Percentiles rank a stretch among this genome's conserved stretches.
phyloP scores from a whole-genome alignment of 345 rosid genomes.

The Murraya koenigii region DNA sequence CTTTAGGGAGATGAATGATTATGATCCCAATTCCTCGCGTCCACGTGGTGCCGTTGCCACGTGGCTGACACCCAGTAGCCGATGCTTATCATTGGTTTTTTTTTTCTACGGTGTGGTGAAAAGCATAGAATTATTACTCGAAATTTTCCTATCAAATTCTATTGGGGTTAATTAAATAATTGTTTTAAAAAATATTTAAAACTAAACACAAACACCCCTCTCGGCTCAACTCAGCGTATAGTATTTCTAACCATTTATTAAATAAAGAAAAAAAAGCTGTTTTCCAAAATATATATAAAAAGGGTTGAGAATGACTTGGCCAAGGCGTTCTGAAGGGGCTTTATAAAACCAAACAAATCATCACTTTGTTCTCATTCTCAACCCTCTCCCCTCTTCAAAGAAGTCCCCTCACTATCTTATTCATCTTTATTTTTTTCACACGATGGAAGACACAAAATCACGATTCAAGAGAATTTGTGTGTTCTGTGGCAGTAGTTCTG shows the following conservation, averaged over 20 bases:
- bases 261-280: neutral
- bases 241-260: neutral
- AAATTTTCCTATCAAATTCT: neutral
- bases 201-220: too few relatives aligned
- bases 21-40: neutral
- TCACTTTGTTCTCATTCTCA: conserved; percentile 41
- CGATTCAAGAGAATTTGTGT: conserved; percentile 87
- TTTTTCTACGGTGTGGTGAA: neutral
- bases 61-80: neutral
- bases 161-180: neutral
- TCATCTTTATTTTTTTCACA: too few relatives aligned
- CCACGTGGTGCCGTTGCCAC: neutral
- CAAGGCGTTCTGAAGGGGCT: neutral
- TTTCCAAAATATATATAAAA: neutral
- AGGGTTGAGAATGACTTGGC: neutral
- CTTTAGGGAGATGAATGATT: neutral
- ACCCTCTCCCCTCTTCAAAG: conserved; percentile 21
- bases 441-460: conserved; percentile 54
- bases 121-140: neutral
- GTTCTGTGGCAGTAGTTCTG: conserved; percentile 82
- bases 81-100: neutral
- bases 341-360: conserved; percentile 11
- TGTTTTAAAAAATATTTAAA: neutral
- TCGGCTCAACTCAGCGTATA: too few relatives aligned
- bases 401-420: neutral